Base-by-base conservation (phyloP, 2,329 filamentous ascomycete species). In the Aspergillus costaricaensis region DNA sequence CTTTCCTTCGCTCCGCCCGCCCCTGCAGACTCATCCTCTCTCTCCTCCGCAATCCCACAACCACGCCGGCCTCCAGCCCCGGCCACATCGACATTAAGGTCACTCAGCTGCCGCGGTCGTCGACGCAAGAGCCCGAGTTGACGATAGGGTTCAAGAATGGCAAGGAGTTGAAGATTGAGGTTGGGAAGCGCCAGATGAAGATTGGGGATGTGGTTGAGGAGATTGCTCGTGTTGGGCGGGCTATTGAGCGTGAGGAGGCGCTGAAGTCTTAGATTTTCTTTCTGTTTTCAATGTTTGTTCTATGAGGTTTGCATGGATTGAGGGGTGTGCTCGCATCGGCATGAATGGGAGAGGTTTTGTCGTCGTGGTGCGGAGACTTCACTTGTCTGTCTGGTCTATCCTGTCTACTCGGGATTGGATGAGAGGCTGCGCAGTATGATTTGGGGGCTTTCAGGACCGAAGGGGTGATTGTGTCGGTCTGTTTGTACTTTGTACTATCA, bases 71-170 rank as follows among this genome's bases (percentile, higher is more conserved):
- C 44, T 87, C 89, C 70, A 92, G 92, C 62, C 87, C 92, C 57
- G 80, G 83, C 58, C 84, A 82, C 66, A 91, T 96, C 82, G 86
- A 88, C 71, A 90, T 98, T 72, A 87, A 87, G 68, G 89, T 92
- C 12, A 89, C 86, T 62, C 81, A 96, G 65, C 81, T 98, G 55
- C 87, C 91, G 56, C 85, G 89, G 65, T 74, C 81, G 55, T 91
- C 90, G 58, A 85, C 84, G 56, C 87, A 91, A 70, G 82, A 87
- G 30, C 90, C 89, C 59, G 83, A 84, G 49, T 78, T 99, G 58
- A 82, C 81, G 43, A 80, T 99, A 68, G 96, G 93, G 71, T 98
- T 98, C 78, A 97, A 96, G 83, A 95, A 97, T 73, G 95, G 95
- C 69, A 96, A 94, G 80, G 89, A 96, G 71, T 86, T 98, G 81